Evolutionary conservation across 768 basidiomycete species (phyloP).

Genomic region (Tylopilus sp.): DNA sequence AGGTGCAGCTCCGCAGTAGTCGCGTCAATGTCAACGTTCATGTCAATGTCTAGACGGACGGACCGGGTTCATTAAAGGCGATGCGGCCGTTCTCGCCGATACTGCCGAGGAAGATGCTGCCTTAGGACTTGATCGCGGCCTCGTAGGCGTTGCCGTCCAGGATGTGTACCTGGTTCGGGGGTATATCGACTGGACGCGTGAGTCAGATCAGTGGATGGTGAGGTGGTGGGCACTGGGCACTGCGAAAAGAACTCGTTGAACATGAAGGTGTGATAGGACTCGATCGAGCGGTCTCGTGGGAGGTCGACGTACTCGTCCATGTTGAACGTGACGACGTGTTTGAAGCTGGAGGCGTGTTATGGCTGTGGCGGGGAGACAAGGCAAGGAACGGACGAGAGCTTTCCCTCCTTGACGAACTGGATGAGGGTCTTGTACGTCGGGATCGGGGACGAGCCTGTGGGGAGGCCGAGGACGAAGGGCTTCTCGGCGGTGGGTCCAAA

Average conservation of each 20-base stretch:
- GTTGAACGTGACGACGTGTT: constrained; percentile 86
- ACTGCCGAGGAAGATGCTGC: constrained; percentile 90
- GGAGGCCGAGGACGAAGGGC: constrained; percentile 85
- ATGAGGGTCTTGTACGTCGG: constrained; percentile 86
- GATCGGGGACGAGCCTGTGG: constrained; percentile 86
- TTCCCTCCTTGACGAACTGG: constrained; percentile 67
- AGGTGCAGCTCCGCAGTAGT: too few species aligned
- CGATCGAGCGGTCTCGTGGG: constrained; percentile 74
- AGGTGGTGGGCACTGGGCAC: too few species aligned
- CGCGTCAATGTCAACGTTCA: too few species aligned
- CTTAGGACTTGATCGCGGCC: constrained; percentile 64
- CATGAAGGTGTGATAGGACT: constrained; percentile 94
- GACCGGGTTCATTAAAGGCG: constrained; percentile 88
- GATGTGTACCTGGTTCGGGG: constrained; percentile 77
- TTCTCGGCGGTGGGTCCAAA: constrained; percentile 68
- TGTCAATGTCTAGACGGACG: constrained; percentile 7
- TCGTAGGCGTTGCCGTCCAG: constrained; percentile 84
- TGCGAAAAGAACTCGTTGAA: constrained; percentile 90
- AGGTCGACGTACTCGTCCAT: constrained; percentile 94
- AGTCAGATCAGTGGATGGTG: too few species aligned
- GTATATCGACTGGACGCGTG: constrained; percentile 77
- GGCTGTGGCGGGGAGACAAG: neutral
- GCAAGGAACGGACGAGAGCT: constrained; percentile 58
- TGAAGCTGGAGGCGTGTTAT: constrained; percentile 51
- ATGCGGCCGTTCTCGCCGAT: constrained; percentile 94